phyloP scores from a whole-genome alignment of 2,329 filamentous ascomycete species.

The Fusarium subglutinans region DNA sequence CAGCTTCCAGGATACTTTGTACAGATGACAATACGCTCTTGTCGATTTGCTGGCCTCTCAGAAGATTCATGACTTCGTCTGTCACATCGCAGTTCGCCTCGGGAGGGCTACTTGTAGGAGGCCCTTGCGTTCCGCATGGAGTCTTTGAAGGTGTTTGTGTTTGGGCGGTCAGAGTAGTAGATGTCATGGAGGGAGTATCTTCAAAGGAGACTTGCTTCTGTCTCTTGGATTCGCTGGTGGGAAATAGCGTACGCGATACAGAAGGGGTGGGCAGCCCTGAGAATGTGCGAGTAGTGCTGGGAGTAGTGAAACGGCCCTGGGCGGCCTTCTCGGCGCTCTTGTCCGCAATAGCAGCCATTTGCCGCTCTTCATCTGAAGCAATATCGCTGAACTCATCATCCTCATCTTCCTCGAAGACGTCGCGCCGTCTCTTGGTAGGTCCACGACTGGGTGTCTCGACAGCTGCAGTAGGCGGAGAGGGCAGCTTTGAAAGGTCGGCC shows the following conservation, averaged over 20 bases:
- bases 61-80: constrained; percentile 59
- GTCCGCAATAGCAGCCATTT: constrained; percentile 50
- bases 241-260: constrained; percentile 50
- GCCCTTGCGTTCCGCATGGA: background rate
- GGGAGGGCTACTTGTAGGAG: constrained; percentile 24
- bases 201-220: constrained; percentile 48
- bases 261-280: constrained; percentile 47
- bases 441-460: constrained; percentile 32
- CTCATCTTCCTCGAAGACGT: constrained; percentile 40
- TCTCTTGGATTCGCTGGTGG: constrained; percentile 43
- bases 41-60: constrained; percentile 56
- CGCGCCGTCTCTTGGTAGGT: constrained; percentile 45
- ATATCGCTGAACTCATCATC: constrained; percentile 48
- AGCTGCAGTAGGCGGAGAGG: background rate
- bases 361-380: constrained; percentile 52
- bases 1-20: constrained; percentile 58
- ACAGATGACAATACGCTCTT: constrained; percentile 51
- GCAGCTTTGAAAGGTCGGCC: background rate
- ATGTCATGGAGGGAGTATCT: constrained; percentile 20
- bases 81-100: constrained; percentile 49
- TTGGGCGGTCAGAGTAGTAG: constrained; percentile 19
- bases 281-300: constrained; percentile 35
- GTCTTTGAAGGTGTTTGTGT: constrained; percentile 25
- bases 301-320: constrained; percentile 38
- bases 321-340: constrained; percentile 45